Evolutionary conservation across 2,329 filamentous ascomycete genomes (phyloP).

Genomic region (Fonsecaea multimorphosa): DNA sequence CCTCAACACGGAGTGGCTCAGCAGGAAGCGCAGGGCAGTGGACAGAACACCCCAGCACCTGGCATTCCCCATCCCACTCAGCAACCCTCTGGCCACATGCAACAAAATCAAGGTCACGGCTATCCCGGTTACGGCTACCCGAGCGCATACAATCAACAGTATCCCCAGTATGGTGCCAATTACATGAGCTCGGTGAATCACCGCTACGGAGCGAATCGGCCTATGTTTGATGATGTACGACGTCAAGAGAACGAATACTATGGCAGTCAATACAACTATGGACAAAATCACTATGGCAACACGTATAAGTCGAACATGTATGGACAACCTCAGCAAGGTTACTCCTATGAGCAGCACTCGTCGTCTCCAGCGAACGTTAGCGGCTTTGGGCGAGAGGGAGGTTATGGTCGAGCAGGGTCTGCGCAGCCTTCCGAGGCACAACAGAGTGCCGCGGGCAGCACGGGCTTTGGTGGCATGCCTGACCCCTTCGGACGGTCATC

Average conservation of each 20-base stretch:
- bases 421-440: slow-evolving; percentile 62
- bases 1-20: slow-evolving; percentile 71
- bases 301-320: slow-evolving; percentile 67
- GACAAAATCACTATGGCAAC: slow-evolving; percentile 54
- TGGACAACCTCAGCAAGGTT: slow-evolving; percentile 66
- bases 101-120: slow-evolving; percentile 57
- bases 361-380: slow-evolving; percentile 67
- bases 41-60: slow-evolving; percentile 89
- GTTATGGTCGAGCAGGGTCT: slow-evolving; percentile 66
- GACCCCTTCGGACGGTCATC: slow-evolving; percentile 66
- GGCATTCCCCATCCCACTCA: slow-evolving; percentile 60
- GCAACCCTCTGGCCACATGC: slow-evolving; percentile 46
- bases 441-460: slow-evolving; percentile 56
- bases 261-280: slow-evolving; percentile 60
- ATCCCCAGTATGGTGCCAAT: slow-evolving; percentile 63
- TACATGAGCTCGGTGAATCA: slow-evolving; percentile 62
- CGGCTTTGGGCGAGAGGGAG: slow-evolving; percentile 59
- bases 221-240: slow-evolving; percentile 58
- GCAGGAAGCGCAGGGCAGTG: slow-evolving; percentile 79
- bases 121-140: slow-evolving; percentile 66
- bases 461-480: slow-evolving; percentile 60
- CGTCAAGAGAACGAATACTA: slow-evolving; percentile 57
- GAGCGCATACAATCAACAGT: slow-evolving; percentile 39
- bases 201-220: slow-evolving; percentile 56
- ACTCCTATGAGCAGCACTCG: slow-evolving; percentile 70